Conservation (phyloP, 148 eudicot species). For the Polygonum aviculare region DNA sequence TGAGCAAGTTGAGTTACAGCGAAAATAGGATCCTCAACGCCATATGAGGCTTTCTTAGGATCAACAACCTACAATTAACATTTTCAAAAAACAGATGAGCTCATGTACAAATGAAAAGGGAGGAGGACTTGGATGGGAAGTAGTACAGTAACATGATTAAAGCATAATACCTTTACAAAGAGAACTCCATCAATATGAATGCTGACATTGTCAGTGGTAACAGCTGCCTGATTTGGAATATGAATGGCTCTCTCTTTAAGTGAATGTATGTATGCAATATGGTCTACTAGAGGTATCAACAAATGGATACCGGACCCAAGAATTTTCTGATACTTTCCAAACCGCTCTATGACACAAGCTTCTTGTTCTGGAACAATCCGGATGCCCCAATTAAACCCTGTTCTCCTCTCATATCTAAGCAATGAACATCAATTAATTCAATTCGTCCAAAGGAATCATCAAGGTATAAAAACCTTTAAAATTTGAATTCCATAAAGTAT, state of each 20-base stretch:
- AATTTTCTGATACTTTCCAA: slow-evolving; percentile 61
- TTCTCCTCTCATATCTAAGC: slow-evolving; percentile 40
- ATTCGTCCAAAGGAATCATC: neutral
- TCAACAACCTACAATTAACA: slow-evolving; percentile 60
- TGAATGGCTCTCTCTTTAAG: slow-evolving; percentile 82
- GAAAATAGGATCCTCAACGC: slow-evolving; percentile 74
- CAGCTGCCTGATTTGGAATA: slow-evolving; percentile 78
- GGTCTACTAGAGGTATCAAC: slow-evolving; percentile 72
- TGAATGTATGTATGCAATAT: slow-evolving; percentile 75
- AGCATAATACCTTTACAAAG: slow-evolving; percentile 53
- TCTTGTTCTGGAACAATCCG: slow-evolving; percentile 85
- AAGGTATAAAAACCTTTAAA: neutral
- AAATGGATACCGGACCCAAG: slow-evolving; percentile 79
- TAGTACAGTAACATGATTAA: neutral
- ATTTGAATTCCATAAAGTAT: neutral
- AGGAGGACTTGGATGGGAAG: neutral
- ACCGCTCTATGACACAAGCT: slow-evolving; percentile 77
- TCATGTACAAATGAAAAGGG: neutral
- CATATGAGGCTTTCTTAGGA: slow-evolving; percentile 75
- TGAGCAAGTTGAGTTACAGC: slow-evolving; percentile 90
- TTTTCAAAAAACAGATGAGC: neutral
- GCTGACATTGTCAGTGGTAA: slow-evolving; percentile 87
- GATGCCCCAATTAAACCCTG: slow-evolving; percentile 74
- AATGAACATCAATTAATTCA: neutral
- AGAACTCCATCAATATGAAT: slow-evolving; percentile 80